Conservation (phyloP, 371 early-diverging fungal genomes). For the Capillidium heterosporum region DNA sequence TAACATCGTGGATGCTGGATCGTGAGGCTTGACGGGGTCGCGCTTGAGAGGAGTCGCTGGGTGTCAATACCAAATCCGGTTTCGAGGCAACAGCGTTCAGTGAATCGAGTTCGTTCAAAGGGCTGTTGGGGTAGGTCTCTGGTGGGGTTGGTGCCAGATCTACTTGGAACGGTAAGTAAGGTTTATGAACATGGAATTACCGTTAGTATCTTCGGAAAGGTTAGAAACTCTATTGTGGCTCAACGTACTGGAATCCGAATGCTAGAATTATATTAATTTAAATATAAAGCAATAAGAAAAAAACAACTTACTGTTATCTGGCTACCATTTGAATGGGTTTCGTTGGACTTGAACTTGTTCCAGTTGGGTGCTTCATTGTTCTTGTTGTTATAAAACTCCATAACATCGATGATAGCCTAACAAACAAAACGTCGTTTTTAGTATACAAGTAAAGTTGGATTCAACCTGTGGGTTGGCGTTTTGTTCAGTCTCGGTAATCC, state of each 20-base stretch:
- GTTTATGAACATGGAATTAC: neutral
- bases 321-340: neutral
- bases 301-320: too few relatives aligned
- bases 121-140: neutral
- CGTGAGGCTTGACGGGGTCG: neutral
- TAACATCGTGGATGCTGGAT: constrained; percentile 35
- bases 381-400: constrained; percentile 4
- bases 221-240: neutral
- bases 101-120: neutral
- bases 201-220: neutral
- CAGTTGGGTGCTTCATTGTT: neutral
- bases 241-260: neutral
- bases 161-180: neutral
- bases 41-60: neutral
- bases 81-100: neutral
- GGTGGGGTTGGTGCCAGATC: neutral
- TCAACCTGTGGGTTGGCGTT: neutral
- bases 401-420: constrained; percentile 5
- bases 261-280: neutral
- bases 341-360: neutral
- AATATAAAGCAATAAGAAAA: too few relatives aligned
- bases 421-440: neutral
- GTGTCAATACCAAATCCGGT: neutral
- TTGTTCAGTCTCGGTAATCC: constrained; percentile 10
- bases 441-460: neutral